Percentiles rank a stretch among this genome's conserved stretches.
Conservation (phyloP, 129 eudicot genomes). For the Lactuca sativa region DNA sequence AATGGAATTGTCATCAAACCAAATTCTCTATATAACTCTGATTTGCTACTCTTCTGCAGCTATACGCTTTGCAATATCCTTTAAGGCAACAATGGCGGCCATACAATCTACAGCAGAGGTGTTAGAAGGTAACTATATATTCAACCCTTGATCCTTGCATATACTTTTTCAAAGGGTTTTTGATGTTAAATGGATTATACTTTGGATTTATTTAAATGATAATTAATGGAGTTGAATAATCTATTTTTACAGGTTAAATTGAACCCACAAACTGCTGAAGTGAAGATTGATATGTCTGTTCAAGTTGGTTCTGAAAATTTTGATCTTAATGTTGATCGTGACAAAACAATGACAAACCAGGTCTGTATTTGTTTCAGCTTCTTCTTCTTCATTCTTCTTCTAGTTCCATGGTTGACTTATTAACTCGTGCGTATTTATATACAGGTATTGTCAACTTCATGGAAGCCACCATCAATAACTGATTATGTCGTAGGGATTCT, state of each 20-base stretch:
- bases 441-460: conserved; percentile 61
- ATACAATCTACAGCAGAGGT: conserved; percentile 69
- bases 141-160: not conserved
- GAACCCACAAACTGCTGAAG: conserved; percentile 58
- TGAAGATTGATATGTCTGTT: too few relatives aligned
- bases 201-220: conserved; percentile 14
- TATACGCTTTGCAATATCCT: conserved; percentile 78
- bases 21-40: not conserved
- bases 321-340: conserved; percentile 41
- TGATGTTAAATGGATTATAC: not conserved
- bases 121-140: conserved; percentile 49
- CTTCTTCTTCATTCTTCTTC: too few relatives aligned
- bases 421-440: conserved; percentile 6
- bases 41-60: conserved; percentile 35
- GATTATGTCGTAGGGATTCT: conserved; percentile 71
- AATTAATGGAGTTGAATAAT: conserved; percentile 8
- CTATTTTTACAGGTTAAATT: conserved; percentile 61
- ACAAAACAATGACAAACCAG: conserved; percentile 59
- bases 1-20: conserved; percentile 5
- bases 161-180: not conserved
- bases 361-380: conserved; percentile 32
- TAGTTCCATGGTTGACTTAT: too few relatives aligned
- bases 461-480: conserved; percentile 44
- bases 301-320: too few relatives aligned
- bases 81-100: conserved; percentile 81